Evolutionary conservation across 2,329 filamentous ascomycete genomes (phyloP).

Genomic region (Sarocladium kiliense): DNA sequence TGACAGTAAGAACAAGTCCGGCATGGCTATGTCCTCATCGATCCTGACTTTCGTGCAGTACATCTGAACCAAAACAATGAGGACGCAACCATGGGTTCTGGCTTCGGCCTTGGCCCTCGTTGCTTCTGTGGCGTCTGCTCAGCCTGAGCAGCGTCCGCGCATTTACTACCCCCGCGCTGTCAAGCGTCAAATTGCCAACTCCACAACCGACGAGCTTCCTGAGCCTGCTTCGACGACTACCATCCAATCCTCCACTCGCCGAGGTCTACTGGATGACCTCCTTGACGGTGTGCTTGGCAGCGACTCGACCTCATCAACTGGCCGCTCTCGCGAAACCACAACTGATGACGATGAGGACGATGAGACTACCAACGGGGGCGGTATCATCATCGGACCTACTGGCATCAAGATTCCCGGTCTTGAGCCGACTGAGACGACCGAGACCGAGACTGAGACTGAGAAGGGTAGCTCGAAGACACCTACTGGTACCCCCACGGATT

Average conservation of each 20-base stretch:
- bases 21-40: too few species aligned
- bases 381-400: constrained; percentile 22
- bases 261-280: constrained; percentile 18
- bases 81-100: constrained; percentile 37
- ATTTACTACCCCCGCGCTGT: constrained; percentile 55
- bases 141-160: constrained; percentile 34
- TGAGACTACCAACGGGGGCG: constrained; percentile 13
- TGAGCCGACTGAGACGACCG: not conserved
- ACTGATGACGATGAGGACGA: constrained; percentile 13
- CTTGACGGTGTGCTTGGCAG: constrained; percentile 18
- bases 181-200: constrained; percentile 44
- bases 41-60: too few species aligned
- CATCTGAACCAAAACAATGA: constrained; percentile 15
- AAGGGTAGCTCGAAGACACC: not conserved
- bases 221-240: constrained; percentile 15
- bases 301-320: not conserved
- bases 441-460: not conserved
- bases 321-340: not conserved
- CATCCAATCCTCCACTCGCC: constrained; percentile 12
- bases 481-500: not conserved
- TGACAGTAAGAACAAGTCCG: constrained; percentile 35
- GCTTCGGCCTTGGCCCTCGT: constrained; percentile 45
- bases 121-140: constrained; percentile 38
- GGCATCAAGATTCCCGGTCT: constrained; percentile 18
- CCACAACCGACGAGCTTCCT: constrained; percentile 20